Evolutionary conservation across 2,329 filamentous ascomycete genomes (phyloP).

Genomic region (Exophiala viscosa): DNA sequence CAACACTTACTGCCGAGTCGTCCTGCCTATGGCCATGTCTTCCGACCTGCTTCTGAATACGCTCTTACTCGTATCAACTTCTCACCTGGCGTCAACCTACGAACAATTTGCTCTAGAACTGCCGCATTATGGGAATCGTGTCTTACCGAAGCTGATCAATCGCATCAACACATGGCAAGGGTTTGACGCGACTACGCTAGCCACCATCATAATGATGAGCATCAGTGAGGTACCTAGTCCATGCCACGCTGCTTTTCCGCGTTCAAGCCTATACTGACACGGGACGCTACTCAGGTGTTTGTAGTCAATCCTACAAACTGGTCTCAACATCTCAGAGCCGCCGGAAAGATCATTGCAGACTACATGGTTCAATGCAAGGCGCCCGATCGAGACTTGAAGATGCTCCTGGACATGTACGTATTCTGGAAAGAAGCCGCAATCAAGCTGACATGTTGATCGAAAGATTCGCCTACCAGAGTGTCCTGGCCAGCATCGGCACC

Average conservation of each 20-base stretch:
- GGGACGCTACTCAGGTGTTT: background rate
- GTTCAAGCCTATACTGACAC: background rate
- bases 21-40: slow-evolving; percentile 7
- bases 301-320: slow-evolving; percentile 6
- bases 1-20: slow-evolving; percentile 6
- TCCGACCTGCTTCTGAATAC: slow-evolving; percentile 4
- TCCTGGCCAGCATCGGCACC: slow-evolving; percentile 2
- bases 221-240: slow-evolving; percentile 3
- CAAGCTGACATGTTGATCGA: background rate
- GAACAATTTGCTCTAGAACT: slow-evolving; percentile 4
- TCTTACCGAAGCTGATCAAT: background rate
- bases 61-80: slow-evolving; percentile 4
- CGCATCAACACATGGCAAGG: slow-evolving; percentile 1
- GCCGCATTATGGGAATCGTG: slow-evolving; percentile 4
- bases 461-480: slow-evolving; percentile 11
- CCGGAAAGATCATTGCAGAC: slow-evolving; percentile 1
- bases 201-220: slow-evolving; percentile 11
- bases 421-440: background rate
- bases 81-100: slow-evolving; percentile 1
- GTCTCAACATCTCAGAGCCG: slow-evolving; percentile 4
- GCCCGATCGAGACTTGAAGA: slow-evolving; percentile 2
- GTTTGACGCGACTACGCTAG: slow-evolving; percentile 2
- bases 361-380: slow-evolving; percentile 7
- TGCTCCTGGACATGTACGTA: slow-evolving; percentile 8
- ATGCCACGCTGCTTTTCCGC: background rate